phyloP scores from a whole-genome alignment of 2,329 filamentous ascomycete species.

The Scedosporium boydii region DNA sequence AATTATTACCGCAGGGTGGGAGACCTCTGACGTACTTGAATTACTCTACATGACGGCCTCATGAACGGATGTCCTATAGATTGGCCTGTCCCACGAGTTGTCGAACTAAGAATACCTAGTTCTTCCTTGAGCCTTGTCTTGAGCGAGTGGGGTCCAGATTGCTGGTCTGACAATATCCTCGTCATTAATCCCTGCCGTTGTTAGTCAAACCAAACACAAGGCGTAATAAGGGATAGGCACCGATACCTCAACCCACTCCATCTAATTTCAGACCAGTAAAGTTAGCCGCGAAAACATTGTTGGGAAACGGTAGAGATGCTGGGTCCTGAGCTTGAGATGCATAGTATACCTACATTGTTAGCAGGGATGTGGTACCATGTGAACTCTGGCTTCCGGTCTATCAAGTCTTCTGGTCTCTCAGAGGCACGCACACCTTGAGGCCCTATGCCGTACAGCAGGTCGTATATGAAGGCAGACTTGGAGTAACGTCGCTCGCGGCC shows the following conservation, averaged over 20 bases:
- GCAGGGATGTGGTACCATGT: conserved; percentile 10
- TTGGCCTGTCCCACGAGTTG: neutral
- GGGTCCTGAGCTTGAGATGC: no score
- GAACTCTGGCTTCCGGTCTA: conserved; percentile 1
- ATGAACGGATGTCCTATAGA: neutral
- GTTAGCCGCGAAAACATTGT: neutral
- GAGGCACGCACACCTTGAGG: neutral
- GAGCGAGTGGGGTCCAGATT: conserved; percentile 1
- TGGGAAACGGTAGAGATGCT: no score
- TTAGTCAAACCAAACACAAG: neutral
- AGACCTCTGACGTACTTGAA: neutral
- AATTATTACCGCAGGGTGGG: neutral
- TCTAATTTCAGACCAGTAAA: neutral
- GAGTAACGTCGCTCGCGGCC: neutral
- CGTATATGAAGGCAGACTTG: neutral
- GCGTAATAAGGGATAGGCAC: neutral
- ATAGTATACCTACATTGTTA: conserved; percentile 8
- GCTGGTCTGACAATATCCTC: conserved; percentile 2
- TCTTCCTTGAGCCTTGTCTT: neutral
- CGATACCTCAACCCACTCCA: neutral
- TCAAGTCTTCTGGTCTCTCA: neutral
- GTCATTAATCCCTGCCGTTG: conserved; percentile 5
- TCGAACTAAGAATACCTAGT: conserved; percentile 7
- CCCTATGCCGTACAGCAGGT: neutral
- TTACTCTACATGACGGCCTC: neutral